phyloP scores from a whole-genome alignment of 2,329 filamentous ascomycete species.

The Talaromyces sp. region DNA sequence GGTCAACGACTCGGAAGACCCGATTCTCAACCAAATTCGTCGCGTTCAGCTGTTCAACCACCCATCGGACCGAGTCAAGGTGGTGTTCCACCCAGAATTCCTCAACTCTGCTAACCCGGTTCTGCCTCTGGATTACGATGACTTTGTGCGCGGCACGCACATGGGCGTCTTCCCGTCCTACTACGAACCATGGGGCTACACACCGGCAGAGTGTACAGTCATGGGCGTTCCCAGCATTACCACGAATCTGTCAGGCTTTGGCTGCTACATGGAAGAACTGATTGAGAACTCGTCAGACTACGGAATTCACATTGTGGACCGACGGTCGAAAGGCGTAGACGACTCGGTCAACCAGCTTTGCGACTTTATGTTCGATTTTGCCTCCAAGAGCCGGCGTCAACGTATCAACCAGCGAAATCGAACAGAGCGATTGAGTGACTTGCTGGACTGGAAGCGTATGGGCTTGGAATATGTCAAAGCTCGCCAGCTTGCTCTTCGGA shows the following conservation, averaged over 20 bases:
- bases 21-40: slow-evolving; percentile 90
- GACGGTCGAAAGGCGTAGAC: slow-evolving; percentile 89
- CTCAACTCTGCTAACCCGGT: slow-evolving; percentile 93
- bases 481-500: slow-evolving; percentile 79
- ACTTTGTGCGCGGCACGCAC: slow-evolving; percentile 96
- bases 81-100: slow-evolving; percentile 98
- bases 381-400: slow-evolving; percentile 86
- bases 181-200: slow-evolving; percentile 99
- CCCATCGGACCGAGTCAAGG: slow-evolving; percentile 88
- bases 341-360: slow-evolving; percentile 95
- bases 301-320: slow-evolving; percentile 97
- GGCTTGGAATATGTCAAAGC: slow-evolving; percentile 99
- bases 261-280: slow-evolving; percentile 98
- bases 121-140: slow-evolving; percentile 92
- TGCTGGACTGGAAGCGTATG: slow-evolving; percentile 99
- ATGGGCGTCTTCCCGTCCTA: slow-evolving; percentile 94
- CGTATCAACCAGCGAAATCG: slow-evolving; percentile 98
- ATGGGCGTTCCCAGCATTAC: slow-evolving; percentile 99
- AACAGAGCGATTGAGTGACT: slow-evolving; percentile 87
- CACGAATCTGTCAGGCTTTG: slow-evolving; percentile 94
- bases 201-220: slow-evolving; percentile 94
- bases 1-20: slow-evolving; percentile 88
- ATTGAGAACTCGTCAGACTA: slow-evolving; percentile 98
- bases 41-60: slow-evolving; percentile 97
- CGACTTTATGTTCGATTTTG: slow-evolving; percentile 90